Conservation (phyloP, 176 grass and related monocot genomes). For the Canna indica region DNA sequence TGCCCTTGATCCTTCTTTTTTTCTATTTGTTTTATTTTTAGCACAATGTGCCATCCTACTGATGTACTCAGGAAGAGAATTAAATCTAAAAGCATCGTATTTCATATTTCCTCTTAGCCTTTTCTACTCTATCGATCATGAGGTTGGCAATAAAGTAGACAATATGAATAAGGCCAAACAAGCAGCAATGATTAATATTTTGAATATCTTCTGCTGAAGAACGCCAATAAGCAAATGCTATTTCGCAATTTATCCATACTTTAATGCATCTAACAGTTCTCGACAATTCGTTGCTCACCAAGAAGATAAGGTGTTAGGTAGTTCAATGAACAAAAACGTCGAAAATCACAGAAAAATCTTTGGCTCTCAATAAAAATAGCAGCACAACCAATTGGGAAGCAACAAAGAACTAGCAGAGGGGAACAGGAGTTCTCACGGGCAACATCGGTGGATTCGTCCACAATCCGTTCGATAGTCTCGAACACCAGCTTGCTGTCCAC, state of each 20-base stretch:
- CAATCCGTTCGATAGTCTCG: slow-evolving; percentile 65
- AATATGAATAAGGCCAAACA: background rate
- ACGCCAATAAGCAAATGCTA: too few relatives aligned
- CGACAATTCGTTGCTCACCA: too few relatives aligned
- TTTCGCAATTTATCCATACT: too few relatives aligned
- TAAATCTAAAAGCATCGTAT: background rate
- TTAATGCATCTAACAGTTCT: too few relatives aligned
- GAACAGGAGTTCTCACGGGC: slow-evolving; percentile 45
- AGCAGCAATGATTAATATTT: too few relatives aligned
- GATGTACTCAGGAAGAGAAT: background rate
- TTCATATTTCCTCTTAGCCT: background rate
- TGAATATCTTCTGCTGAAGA: too few relatives aligned
- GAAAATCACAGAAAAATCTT: background rate
- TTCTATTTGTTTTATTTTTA: background rate
- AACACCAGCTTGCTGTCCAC: slow-evolving; percentile 93
- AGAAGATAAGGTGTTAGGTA: too few relatives aligned
- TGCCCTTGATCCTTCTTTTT: background rate
- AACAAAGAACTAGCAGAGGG: background rate
- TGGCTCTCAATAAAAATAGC: background rate
- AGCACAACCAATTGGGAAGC: background rate
- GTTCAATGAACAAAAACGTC: too few relatives aligned
- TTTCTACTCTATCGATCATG: background rate
- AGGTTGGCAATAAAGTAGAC: too few relatives aligned
- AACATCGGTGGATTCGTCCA: slow-evolving; percentile 71
- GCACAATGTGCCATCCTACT: too few relatives aligned